Evolutionary conservation across 2,329 filamentous ascomycete genomes (phyloP), one percentile per base, ranked within the genome.

Genomic region (Microsporum canis): DNA sequence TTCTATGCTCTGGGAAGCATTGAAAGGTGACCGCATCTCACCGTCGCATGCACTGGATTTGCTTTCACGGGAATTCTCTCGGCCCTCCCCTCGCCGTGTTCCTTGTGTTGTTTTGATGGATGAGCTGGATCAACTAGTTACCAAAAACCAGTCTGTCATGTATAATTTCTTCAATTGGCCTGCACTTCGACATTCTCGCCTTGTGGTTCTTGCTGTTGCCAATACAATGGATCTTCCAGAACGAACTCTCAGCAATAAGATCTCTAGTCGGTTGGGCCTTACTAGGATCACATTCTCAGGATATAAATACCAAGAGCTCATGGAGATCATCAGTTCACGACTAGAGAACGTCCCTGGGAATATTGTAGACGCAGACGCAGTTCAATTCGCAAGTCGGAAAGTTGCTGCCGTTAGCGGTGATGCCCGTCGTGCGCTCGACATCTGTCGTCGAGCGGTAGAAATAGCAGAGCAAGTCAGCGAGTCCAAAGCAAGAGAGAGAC

Each of bases 131-230:
- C 94, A 99, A 75, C 83, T 99, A 5, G 95, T 99, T 3, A 99
- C 94, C 10, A 94, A 92, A 71, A 97, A 96, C 69, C 95, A 99
- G 73, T 92, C 89, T n/a, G 94, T 99, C 75, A 99, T 99, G 94
- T 99, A 99, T 78, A 99, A 99, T 74, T 99, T 99, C 75, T 99
- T 99, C 82, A 99, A 99, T 71, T 99, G 94, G 94, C 94, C 94
- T 3, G 88, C 89, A 8, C 79, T 97, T 60, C 84, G 89, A 57
- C 91, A 99, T 74, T 96, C 90, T 60, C 85, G 91, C 57, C 80
- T 99, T 51, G 96, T 99, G 72, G 95, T 99, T 5, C 84, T 99
- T 5, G 95, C 95, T 8, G 94, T 99, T 17, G 95, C 94, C 59
- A 99, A 99, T 74, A 99, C 94, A 29, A 99, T 99, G 94, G 94